Evolutionary conservation across 2,329 filamentous ascomycete genomes (phyloP).

Genomic region (Pestalotiopsis sp.): DNA sequence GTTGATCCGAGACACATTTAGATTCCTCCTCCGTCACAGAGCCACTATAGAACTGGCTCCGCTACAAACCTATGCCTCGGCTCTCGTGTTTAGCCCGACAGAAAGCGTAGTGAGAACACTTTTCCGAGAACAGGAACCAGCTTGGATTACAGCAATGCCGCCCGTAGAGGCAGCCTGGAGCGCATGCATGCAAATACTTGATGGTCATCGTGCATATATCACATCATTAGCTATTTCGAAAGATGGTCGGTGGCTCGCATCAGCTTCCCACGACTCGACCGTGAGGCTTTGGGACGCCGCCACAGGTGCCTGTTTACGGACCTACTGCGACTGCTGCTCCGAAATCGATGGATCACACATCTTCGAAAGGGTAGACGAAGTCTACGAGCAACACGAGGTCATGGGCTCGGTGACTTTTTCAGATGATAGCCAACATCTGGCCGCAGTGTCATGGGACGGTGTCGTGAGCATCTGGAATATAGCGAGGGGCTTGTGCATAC

Average conservation of each 20-base stretch:
- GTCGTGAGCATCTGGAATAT: no score
- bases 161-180: conserved; percentile 8
- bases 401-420: no score
- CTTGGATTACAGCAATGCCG: conserved; percentile 19
- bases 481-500: no score
- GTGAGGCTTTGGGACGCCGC: conserved; percentile 11
- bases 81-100: conserved; percentile 34
- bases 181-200: conserved; percentile 11
- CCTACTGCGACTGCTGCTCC: not conserved
- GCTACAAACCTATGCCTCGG: conserved; percentile 37
- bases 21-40: conserved; percentile 28
- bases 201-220: conserved; percentile 1
- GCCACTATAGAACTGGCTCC: conserved; percentile 28
- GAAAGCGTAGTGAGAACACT: conserved; percentile 22
- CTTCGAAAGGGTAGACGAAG: no score
- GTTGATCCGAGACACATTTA: conserved; percentile 31
- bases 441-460: no score
- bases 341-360: no score
- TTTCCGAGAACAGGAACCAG: conserved; percentile 21
- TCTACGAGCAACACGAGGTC: no score
- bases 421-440: no score
- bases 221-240: conserved; percentile 15
- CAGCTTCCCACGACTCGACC: not conserved
- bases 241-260: conserved; percentile 14
- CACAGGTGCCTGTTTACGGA: conserved; percentile 13